These are phyloP conservation scores for Aciculosporium take DNA, from an alignment of 2,329 filamentous ascomycete species.

Conservation along the genomic window DNA sequence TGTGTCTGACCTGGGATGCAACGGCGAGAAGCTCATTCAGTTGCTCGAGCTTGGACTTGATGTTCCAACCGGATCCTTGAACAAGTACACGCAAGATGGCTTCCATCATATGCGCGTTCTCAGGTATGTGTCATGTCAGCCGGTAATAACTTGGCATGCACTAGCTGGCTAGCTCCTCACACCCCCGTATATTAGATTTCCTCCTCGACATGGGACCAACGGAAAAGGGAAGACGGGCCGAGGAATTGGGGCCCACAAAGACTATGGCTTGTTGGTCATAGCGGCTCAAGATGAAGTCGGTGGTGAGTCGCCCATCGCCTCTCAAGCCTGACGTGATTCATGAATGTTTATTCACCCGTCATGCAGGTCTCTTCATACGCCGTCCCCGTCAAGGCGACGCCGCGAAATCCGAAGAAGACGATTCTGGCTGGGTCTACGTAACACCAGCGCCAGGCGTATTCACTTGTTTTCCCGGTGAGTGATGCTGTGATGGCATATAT, in stretches of 20 bases:
- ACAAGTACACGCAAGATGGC: constrained; percentile 28
- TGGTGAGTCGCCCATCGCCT: constrained; percentile 15
- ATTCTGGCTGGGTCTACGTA: constrained; percentile 32
- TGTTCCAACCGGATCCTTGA: constrained; percentile 25
- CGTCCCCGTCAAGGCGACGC: constrained; percentile 23
- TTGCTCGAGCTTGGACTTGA: constrained; percentile 31
- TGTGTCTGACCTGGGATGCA: constrained; percentile 25
- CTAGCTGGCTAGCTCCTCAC: background rate
- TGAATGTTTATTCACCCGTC: background rate
- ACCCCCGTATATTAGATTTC: constrained; percentile 14
- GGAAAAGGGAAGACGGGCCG: constrained; percentile 34
- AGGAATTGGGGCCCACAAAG: constrained; percentile 37
- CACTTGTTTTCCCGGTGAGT: constrained; percentile 33
- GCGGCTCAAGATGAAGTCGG: constrained; percentile 35
- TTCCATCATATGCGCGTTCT: constrained; percentile 38
- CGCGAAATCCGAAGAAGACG: constrained; percentile 29
- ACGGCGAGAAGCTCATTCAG: constrained; percentile 30
- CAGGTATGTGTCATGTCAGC: constrained; percentile 15
- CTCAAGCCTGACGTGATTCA: background rate
- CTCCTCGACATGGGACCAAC: constrained; percentile 22
- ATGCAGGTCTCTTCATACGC: constrained; percentile 28
- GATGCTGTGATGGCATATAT: background rate
- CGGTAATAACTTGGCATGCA: background rate
- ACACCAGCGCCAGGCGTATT: constrained; percentile 29
- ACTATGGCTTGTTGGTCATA: constrained; percentile 37